These are phyloP conservation scores for Prunus yedoensis DNA, from an alignment of 331 rosid genomes.

Conservation along the genomic window DNA sequence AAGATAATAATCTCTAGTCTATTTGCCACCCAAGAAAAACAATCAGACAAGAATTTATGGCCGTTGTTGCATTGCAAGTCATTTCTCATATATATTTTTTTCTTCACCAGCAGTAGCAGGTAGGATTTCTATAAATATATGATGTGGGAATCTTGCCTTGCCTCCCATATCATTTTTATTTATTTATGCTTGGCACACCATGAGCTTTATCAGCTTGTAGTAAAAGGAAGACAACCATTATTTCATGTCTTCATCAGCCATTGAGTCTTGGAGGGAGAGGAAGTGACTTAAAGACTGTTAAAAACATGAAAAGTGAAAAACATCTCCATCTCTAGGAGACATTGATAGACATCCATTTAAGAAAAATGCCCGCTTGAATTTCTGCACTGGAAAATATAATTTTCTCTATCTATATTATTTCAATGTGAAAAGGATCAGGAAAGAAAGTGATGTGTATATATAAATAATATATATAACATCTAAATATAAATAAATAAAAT, in stretches of 20 bases:
- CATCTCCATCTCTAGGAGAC: slow-evolving; percentile 50
- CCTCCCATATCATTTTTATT: not conserved
- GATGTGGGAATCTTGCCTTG: not conserved
- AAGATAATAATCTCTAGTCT: not conserved
- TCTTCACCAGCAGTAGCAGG: not conserved
- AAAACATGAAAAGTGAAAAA: slow-evolving; percentile 40
- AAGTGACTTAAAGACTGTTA: slow-evolving; percentile 41
- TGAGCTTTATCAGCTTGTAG: not conserved
- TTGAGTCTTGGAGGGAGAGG: slow-evolving; percentile 7
- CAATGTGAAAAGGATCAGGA: slow-evolving; percentile 7
- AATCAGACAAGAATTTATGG: slow-evolving; percentile 31
- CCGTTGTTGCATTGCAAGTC: slow-evolving; percentile 29
- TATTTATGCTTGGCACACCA: not conserved
- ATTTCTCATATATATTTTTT: slow-evolving; percentile 19
- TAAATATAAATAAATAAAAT: not conserved
- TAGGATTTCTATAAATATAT: not conserved
- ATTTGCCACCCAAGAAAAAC: slow-evolving; percentile 15
- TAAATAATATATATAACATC: too few species aligned
- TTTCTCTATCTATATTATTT: not conserved
- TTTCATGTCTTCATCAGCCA: slow-evolving; percentile 30
- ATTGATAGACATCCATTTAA: slow-evolving; percentile 60
- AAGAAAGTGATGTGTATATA: slow-evolving; percentile 7
- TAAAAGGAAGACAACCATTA: slow-evolving; percentile 8
- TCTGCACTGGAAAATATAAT: not conserved
- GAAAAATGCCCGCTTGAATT: slow-evolving; percentile 48